A percentile compares a stretch with the other conserved stretches of the same genome.
Conservation (phyloP, 2,329 filamentous ascomycete genomes). For the Aspergillus sp. region DNA sequence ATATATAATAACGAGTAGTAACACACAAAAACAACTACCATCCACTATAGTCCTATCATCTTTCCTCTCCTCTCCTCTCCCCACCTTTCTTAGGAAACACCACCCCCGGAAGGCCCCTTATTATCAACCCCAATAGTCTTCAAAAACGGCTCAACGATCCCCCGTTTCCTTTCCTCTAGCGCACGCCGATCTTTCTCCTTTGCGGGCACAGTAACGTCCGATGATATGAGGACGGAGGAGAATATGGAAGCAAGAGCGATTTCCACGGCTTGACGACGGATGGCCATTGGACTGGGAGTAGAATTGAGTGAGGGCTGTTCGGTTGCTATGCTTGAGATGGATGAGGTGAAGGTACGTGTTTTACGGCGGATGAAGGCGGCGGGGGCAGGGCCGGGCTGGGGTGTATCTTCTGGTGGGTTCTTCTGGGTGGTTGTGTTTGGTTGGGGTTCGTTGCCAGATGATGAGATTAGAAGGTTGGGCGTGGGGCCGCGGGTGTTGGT, state of each 20-base stretch:
- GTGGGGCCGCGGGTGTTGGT: constrained; percentile 3
- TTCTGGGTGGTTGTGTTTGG: constrained; percentile 3
- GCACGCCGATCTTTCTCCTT: constrained; percentile 62
- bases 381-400: constrained; percentile 22
- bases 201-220: constrained; percentile 36
- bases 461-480: constrained; percentile 6
- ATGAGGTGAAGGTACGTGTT: constrained; percentile 24
- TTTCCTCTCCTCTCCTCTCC: background rate
- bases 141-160: constrained; percentile 71
- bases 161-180: constrained; percentile 65
- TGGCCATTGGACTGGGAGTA: constrained; percentile 47
- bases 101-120: constrained; percentile 36
- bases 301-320: constrained; percentile 28
- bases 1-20: background rate
- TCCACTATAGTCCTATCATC: no score
- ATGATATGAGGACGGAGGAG: constrained; percentile 63
- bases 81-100: constrained; percentile 17
- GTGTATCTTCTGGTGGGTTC: background rate
- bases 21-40: background rate
- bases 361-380: constrained; percentile 35
- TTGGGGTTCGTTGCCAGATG: constrained; percentile 8
- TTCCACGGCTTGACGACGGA: constrained; percentile 62
- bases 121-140: constrained; percentile 42
- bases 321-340: constrained; percentile 34
- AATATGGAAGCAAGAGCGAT: constrained; percentile 67